A percentile compares a stretch with the other conserved stretches of the same genome.
Conservation (phyloP, 2,329 filamentous ascomycete genomes). For the Fonsecaea monophora region DNA sequence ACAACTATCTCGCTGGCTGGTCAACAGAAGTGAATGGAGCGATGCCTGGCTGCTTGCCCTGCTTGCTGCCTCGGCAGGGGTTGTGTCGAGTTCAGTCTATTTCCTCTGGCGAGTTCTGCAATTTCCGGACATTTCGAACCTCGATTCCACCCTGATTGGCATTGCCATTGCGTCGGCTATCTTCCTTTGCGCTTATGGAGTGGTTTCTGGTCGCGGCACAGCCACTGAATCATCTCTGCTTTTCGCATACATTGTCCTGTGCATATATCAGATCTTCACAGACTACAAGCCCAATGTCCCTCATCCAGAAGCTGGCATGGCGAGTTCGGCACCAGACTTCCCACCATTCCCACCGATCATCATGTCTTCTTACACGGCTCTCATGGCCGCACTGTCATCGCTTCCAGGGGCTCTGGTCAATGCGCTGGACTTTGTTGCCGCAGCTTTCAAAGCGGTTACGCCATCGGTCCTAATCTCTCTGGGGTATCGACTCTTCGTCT, state of each 20-base stretch:
- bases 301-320: constrained; percentile 57
- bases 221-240: constrained; percentile 93
- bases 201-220: constrained; percentile 90
- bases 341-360: constrained; percentile 96
- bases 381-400: constrained; percentile 81
- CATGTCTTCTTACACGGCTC: constrained; percentile 95
- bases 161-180: constrained; percentile 90
- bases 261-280: constrained; percentile 98
- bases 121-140: constrained; percentile 90
- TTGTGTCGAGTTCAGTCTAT: constrained; percentile 92
- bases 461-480: constrained; percentile 95
- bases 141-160: constrained; percentile 91
- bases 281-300: constrained; percentile 86
- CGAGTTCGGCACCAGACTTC: constrained; percentile 72
- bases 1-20: constrained; percentile 92
- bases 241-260: constrained; percentile 97
- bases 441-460: constrained; percentile 93
- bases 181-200: constrained; percentile 91
- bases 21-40: constrained; percentile 83
- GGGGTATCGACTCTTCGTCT: constrained; percentile 89
- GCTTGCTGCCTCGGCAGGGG: constrained; percentile 83
- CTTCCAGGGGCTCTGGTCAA: constrained; percentile 85
- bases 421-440: constrained; percentile 82
- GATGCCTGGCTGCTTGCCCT: constrained; percentile 97
- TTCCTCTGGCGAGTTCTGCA: constrained; percentile 94